phyloP scores from a whole-genome alignment of 352 stramenopile genomes.

The Pythium periplocum region DNA sequence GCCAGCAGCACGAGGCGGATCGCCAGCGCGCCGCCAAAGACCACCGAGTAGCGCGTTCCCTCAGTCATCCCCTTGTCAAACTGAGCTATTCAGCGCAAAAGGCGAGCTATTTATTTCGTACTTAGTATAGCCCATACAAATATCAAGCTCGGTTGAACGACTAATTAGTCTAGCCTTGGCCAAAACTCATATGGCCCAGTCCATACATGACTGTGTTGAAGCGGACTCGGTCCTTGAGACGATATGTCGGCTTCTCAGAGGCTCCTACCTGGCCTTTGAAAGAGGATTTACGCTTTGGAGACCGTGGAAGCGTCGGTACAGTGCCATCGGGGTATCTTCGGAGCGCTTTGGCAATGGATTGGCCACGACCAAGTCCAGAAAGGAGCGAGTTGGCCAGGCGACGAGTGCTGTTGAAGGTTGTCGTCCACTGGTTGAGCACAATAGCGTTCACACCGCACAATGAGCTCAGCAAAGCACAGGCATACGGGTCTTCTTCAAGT shows the following conservation, averaged over 20 bases:
- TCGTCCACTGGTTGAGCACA: constrained; percentile 76
- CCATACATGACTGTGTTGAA: constrained; percentile 73
- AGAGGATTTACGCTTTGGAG: background rate
- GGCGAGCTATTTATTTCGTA: too few relatives aligned
- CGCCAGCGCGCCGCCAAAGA: constrained; percentile 50
- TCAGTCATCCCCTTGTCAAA: too few relatives aligned
- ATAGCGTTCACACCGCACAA: constrained; percentile 73
- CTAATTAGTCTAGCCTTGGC: too few relatives aligned
- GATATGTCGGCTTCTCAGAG: background rate
- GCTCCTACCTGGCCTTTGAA: too few relatives aligned
- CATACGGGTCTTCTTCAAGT: constrained; percentile 60
- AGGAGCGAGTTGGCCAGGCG: constrained; percentile 48
- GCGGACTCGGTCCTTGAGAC: constrained; percentile 67
- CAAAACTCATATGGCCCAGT: constrained; percentile 46
- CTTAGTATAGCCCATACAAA: too few relatives aligned
- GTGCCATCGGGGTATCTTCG: constrained; percentile 47
- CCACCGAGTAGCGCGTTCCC: constrained; percentile 12
- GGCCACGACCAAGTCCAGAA: constrained; percentile 36
- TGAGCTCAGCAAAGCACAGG: constrained; percentile 65
- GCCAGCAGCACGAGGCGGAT: constrained; percentile 58
- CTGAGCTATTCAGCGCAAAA: too few relatives aligned
- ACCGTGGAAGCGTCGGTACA: background rate
- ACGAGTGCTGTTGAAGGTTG: constrained; percentile 73
- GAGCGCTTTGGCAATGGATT: constrained; percentile 55
- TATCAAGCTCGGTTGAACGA: too few relatives aligned